Conservation (phyloP, 768 basidiomycete genomes). For the Dendrothele bispora region DNA sequence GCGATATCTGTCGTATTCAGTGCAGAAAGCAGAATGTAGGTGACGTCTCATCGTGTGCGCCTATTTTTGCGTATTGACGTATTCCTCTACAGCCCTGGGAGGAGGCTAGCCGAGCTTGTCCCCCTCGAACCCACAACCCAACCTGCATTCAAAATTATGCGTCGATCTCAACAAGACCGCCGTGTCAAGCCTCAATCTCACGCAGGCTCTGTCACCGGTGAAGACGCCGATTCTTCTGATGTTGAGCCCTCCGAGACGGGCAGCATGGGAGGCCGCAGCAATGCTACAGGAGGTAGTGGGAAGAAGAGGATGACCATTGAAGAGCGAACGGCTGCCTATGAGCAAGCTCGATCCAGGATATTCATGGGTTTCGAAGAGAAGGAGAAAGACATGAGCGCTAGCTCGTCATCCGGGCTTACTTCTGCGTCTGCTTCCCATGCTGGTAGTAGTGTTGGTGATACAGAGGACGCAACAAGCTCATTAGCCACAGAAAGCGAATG, state of each 20-base stretch:
- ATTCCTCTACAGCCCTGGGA: slow-evolving; percentile 52
- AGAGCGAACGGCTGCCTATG: slow-evolving; percentile 88
- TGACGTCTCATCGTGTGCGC: slow-evolving; percentile 13
- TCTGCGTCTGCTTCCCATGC: slow-evolving; percentile 67
- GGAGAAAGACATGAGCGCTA: slow-evolving; percentile 72
- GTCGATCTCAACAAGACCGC: slow-evolving; percentile 57
- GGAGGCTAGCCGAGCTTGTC: slow-evolving; percentile 74
- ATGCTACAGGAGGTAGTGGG: slow-evolving; percentile 53
- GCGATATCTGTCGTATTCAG: slow-evolving; percentile 57
- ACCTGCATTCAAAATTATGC: slow-evolving; percentile 90
- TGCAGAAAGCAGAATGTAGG: slow-evolving; percentile 76
- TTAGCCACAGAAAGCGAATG: slow-evolving; percentile 83
- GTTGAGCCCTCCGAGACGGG: slow-evolving; percentile 79
- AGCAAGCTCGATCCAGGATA: slow-evolving; percentile 81
- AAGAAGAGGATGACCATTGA: slow-evolving; percentile 78
- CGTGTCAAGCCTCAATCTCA: slow-evolving; percentile 64
- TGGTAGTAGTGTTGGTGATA: slow-evolving; percentile 61
- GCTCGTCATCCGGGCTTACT: slow-evolving; percentile 73
- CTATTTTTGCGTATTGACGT: slow-evolving; percentile 16
- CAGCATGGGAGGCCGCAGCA: slow-evolving; percentile 72
- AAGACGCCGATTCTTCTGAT: slow-evolving; percentile 78
- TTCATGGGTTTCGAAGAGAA: slow-evolving; percentile 84
- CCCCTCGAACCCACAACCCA: slow-evolving; percentile 68
- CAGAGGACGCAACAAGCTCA: slow-evolving; percentile 68
- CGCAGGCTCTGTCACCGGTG: slow-evolving; percentile 68